Evolutionary conservation across 306 rosid genomes (phyloP).

Genomic region (Rosa lucieae): DNA sequence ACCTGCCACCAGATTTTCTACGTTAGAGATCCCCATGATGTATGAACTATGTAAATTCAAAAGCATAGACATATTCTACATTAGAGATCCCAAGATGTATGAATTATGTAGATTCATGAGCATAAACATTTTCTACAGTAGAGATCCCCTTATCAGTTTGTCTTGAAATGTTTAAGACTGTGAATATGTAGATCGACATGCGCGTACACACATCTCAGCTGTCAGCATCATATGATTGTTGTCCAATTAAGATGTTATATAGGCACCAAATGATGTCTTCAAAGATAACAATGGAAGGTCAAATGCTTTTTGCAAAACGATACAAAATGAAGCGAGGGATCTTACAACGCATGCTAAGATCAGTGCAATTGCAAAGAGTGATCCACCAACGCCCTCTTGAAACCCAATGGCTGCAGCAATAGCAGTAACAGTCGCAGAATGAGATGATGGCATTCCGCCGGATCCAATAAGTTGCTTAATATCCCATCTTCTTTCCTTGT

Average conservation of each 20-base stretch:
- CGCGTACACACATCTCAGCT: background rate
- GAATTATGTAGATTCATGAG: constrained; percentile 18
- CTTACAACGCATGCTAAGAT: constrained; percentile 85
- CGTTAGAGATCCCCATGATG: constrained; percentile 36
- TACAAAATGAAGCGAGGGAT: constrained; percentile 1
- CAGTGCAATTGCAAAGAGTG: constrained; percentile 73
- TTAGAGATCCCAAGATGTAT: constrained; percentile 35
- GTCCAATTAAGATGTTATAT: background rate
- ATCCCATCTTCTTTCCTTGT: constrained; percentile 91
- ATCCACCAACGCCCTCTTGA: constrained; percentile 90
- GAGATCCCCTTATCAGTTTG: background rate
- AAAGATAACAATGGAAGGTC: background rate
- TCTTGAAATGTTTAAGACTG: background rate
- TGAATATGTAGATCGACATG: background rate
- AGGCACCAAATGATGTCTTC: no score
- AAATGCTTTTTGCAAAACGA: constrained; percentile 6
- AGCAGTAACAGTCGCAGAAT: constrained; percentile 95
- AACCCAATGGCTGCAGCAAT: constrained; percentile 81
- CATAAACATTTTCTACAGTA: background rate
- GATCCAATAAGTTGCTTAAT: constrained; percentile 80
- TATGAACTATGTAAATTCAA: constrained; percentile 17
- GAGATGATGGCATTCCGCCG: constrained; percentile 99
- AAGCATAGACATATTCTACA: constrained; percentile 11
- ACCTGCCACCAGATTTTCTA: constrained; percentile 61
- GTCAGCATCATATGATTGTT: background rate